phyloP scores from a whole-genome alignment of 129 eudicot genomes.

The Erigeron canadensis region DNA sequence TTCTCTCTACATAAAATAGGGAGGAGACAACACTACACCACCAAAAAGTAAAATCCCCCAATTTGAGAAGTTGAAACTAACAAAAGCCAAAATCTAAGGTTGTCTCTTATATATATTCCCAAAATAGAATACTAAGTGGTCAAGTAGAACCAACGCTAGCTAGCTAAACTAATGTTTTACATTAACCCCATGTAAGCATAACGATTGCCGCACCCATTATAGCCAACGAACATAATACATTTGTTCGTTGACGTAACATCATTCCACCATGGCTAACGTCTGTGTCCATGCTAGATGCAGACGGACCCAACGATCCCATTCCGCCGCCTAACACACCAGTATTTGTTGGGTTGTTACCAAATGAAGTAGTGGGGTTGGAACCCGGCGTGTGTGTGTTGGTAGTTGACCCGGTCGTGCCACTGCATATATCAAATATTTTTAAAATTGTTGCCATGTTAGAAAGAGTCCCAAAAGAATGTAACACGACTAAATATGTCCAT shows the following conservation, averaged over 20 bases:
- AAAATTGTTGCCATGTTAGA: background rate
- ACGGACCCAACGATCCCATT: constrained; percentile 36
- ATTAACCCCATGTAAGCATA: constrained; percentile 11
- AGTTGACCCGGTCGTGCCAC: constrained; percentile 27
- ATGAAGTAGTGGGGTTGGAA: constrained; percentile 25
- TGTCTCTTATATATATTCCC: background rate
- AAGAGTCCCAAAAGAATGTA: too few species aligned
- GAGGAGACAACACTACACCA: constrained; percentile 18
- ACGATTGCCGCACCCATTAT: background rate
- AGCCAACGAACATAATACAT: constrained; percentile 14
- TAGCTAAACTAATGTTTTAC: background rate
- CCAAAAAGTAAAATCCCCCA: constrained; percentile 24
- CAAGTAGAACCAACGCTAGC: background rate
- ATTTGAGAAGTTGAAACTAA: too few species aligned
- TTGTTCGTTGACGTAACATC: constrained; percentile 6
- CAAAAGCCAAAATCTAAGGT: constrained; percentile 10
- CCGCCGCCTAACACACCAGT: constrained; percentile 33
- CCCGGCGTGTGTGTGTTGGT: constrained; percentile 30
- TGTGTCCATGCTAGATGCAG: constrained; percentile 38
- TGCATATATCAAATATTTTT: constrained; percentile 1
- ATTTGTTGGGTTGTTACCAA: constrained; percentile 33
- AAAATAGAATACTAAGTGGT: background rate
- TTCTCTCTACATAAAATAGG: constrained; percentile 23
- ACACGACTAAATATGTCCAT: too few species aligned
- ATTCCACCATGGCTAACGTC: constrained; percentile 33